phyloP scores from a whole-genome alignment of 306 rosid genomes.

The Lupinus albus region DNA sequence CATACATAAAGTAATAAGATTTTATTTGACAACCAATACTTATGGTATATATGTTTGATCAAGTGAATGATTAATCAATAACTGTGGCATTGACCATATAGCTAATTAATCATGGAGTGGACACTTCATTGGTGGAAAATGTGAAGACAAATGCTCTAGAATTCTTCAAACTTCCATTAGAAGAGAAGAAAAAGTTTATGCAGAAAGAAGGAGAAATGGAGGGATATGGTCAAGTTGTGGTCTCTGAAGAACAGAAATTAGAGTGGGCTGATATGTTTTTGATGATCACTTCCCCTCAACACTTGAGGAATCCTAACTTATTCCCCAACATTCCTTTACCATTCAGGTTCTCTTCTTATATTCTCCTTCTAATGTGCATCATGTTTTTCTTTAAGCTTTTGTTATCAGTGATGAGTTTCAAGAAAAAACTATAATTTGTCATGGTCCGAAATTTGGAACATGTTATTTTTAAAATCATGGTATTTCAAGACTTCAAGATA shows the following conservation, averaged over 20 bases:
- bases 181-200: constrained; percentile 48
- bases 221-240: constrained; percentile 58
- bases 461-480: too few species aligned
- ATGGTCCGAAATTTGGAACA: too few species aligned
- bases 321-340: constrained; percentile 45
- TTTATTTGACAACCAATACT: too few species aligned
- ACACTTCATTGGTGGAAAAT: constrained; percentile 42
- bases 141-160: constrained; percentile 47
- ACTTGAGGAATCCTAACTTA: constrained; percentile 47
- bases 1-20: too few species aligned
- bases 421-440: too few species aligned
- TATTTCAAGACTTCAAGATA: too few species aligned
- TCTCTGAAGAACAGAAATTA: constrained; percentile 57
- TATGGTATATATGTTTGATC: too few species aligned
- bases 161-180: constrained; percentile 49
- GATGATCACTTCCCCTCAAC: constrained; percentile 36
- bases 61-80: too few species aligned
- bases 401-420: too few species aligned
- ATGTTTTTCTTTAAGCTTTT: too few species aligned
- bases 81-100: background rate
- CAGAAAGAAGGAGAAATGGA: constrained; percentile 42
- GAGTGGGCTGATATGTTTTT: constrained; percentile 54
- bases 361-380: background rate
- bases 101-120: constrained; percentile 47
- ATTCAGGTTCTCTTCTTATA: constrained; percentile 36